Conservation (phyloP, 2,329 filamentous ascomycete genomes). For the Fusarium sambucinum region DNA sequence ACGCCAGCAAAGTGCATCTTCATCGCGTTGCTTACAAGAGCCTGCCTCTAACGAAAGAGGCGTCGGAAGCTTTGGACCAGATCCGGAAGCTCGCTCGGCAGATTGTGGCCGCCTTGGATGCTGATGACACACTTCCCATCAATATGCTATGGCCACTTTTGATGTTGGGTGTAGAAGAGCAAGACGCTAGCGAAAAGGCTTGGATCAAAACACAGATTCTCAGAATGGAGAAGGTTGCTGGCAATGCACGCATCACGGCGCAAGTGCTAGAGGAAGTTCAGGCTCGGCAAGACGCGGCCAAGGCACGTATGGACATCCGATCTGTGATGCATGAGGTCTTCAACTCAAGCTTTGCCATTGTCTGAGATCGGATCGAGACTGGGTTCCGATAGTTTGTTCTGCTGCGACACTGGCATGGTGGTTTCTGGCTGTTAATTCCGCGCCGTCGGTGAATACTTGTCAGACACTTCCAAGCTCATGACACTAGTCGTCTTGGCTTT, state of each 20-base stretch:
- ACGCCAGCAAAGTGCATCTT: conserved; percentile 67
- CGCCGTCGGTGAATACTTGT: not conserved
- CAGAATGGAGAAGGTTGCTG: conserved; percentile 60
- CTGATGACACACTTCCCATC: conserved; percentile 62
- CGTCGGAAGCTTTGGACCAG: conserved; percentile 60
- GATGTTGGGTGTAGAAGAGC: conserved; percentile 67
- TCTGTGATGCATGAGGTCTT: conserved; percentile 63
- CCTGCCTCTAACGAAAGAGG: conserved; percentile 64
- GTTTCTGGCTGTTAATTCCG: not conserved
- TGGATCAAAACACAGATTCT: conserved; percentile 66
- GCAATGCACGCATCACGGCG: conserved; percentile 59
- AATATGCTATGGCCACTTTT: conserved; percentile 69
- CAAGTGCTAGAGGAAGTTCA: conserved; percentile 62
- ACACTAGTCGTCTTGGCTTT: conserved; percentile 7
- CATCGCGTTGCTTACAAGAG: conserved; percentile 68
- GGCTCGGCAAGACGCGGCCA: conserved; percentile 56
- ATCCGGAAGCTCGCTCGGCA: conserved; percentile 62
- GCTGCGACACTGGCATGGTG: not conserved
- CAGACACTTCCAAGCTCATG: conserved; percentile 1
- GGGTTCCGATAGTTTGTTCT: not conserved
- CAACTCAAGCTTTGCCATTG: conserved; percentile 65
- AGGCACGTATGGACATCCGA: conserved; percentile 58
- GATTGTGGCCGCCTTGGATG: conserved; percentile 56
- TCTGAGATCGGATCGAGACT: conserved; percentile 44
- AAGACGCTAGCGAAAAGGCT: conserved; percentile 59